These are phyloP conservation scores for Ochromonas danica DNA, from an alignment of 108 stramenopile genomes.

Conservation along the genomic window DNA sequence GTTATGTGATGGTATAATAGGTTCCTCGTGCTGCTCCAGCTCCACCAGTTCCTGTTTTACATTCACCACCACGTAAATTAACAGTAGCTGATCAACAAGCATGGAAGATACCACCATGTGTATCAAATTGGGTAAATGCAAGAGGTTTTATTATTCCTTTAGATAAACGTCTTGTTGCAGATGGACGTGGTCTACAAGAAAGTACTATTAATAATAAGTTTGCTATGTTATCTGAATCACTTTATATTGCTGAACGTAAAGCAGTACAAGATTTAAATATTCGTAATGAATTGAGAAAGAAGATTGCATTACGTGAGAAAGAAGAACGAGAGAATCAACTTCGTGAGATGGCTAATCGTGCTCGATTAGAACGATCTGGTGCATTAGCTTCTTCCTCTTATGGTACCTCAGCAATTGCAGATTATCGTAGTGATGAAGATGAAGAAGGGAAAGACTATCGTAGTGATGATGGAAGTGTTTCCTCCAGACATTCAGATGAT, in stretches of 20 bases:
- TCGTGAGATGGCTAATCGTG: conserved; percentile 82
- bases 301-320: conserved; percentile 74
- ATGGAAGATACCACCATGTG: conserved; percentile 98
- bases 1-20: too few relatives aligned
- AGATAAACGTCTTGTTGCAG: conserved; percentile 96
- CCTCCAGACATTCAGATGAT: too few relatives aligned
- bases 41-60: conserved; percentile 63
- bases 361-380: conserved; percentile 76
- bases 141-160: conserved; percentile 95
- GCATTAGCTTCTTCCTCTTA: conserved; percentile 22
- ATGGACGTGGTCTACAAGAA: conserved; percentile 89
- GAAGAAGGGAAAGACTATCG: conserved; percentile 43
- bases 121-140: conserved; percentile 97
- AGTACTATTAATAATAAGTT: conserved; percentile 89
- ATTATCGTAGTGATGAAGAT: conserved; percentile 26
- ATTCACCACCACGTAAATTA: conserved; percentile 60
- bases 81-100: conserved; percentile 62
- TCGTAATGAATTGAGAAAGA: conserved; percentile 81
- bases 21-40: neutral
- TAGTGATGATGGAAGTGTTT: conserved; percentile 26
- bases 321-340: conserved; percentile 85
- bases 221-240: conserved; percentile 80
- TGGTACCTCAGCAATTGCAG: neutral
- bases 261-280: conserved; percentile 87
- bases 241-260: conserved; percentile 94